Evolutionary conservation across 192 early-diverging fungal genomes (phyloP).

Genomic region (Podila horticola): DNA sequence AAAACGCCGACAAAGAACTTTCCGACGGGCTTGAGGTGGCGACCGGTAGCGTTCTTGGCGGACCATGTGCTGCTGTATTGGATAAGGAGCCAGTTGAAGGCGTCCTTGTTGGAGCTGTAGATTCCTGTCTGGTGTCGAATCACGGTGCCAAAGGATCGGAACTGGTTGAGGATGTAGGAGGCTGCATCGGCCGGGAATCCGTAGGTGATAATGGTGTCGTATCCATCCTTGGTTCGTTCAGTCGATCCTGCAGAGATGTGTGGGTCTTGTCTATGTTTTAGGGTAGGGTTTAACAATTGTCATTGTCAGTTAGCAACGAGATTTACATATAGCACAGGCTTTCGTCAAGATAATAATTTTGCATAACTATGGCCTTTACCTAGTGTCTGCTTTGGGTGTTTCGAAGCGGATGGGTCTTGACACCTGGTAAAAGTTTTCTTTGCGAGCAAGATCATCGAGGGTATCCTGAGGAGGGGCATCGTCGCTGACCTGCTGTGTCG

Average conservation of each 20-base stretch:
- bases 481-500: constrained; percentile 32
- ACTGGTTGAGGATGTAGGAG: constrained; percentile 34
- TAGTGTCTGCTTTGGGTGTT: constrained; percentile 8
- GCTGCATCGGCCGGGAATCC: constrained; percentile 35
- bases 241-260: background rate
- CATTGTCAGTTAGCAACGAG: background rate
- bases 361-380: background rate
- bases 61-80: constrained; percentile 29
- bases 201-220: constrained; percentile 39
- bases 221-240: background rate
- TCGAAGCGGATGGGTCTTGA: constrained; percentile 2
- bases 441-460: constrained; percentile 36
- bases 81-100: constrained; percentile 46
- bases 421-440: constrained; percentile 28
- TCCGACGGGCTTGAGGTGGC: constrained; percentile 29
- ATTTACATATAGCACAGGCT: background rate
- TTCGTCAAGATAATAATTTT: background rate
- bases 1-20: constrained; percentile 38
- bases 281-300: background rate
- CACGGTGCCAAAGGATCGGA: constrained; percentile 35
- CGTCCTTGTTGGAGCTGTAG: constrained; percentile 20
- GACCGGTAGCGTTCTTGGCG: constrained; percentile 21
- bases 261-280: background rate
- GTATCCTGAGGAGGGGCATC: constrained; percentile 42
- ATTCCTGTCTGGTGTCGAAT: constrained; percentile 20